Base-by-base conservation (phyloP, 2,329 filamentous ascomycete species). In the Biscogniauxia marginata region DNA sequence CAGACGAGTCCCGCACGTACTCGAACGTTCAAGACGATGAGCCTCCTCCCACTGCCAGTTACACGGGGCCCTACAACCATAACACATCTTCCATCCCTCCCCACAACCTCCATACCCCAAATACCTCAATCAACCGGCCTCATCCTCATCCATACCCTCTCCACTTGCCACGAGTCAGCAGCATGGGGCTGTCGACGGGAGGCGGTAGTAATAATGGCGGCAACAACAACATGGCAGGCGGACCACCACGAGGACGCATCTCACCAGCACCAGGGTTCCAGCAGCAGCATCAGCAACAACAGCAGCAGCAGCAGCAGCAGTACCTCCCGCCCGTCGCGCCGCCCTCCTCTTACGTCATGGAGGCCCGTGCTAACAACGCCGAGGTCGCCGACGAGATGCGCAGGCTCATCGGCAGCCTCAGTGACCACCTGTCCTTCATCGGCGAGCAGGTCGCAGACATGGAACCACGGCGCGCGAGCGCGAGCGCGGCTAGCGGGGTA, bases 321-420 rank as follows among this genome's bases (percentile, higher is more conserved):
- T 63, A 46, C 54, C 76, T 74, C 18, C 73, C 70, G 2, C 70
- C 73, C 21, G 79, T 76, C 3, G 71, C 71, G 2, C 77, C 79
- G 8, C 83, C 82, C 1, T 77, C 79, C 1, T 69, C 75, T 2
- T 74, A 76, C 51, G 80, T 83, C 44, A 79, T 85, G 74, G 81
- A 84, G 65, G 81, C 81, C 2, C 74, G 77, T 25, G 80, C 81
- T 0, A 77, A 79, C 0, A 67, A 74, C 3, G 77, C 78, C 21
- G 82, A 84, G 49, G 78, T 82, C 19, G 78, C 78, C 46, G 75
- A 79, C 55, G 75, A 79, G 62, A 73, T 85, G 59, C 75, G 81
- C 7, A 74, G 77, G 18, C 71, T 85, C 56, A 76, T 80, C 13
- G 77, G 78, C 68, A 78, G 74, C 54, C 69, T 82, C 3, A 71